Percentiles rank a stretch among this genome's conserved stretches.
Evolutionary conservation across 768 basidiomycete species (phyloP).

Genomic region (Termitomyces sp.): DNA sequence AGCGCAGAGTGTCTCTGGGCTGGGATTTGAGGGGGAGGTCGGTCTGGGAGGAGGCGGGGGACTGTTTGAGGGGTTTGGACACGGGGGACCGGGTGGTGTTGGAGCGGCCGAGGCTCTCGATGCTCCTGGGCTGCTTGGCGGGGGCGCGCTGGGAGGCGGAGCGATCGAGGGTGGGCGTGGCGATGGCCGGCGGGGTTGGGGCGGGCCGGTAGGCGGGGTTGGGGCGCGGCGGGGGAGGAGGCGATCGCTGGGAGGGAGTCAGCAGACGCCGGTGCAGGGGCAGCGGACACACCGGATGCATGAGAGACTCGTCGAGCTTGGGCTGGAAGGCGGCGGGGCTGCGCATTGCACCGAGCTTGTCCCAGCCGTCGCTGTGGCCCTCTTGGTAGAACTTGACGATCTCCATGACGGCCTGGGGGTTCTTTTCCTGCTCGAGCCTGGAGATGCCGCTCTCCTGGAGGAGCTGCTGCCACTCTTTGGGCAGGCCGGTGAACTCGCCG

Average conservation of each 20-base stretch:
- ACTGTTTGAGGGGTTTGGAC: conserved; percentile 12
- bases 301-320: conserved; percentile 43
- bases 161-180: conserved; percentile 72
- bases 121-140: conserved; percentile 38
- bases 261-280: too few species aligned
- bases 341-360: conserved; percentile 66
- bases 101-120: conserved; percentile 52
- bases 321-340: conserved; percentile 24
- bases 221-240: conserved; percentile 47
- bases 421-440: conserved; percentile 91
- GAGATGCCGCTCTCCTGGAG: conserved; percentile 95
- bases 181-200: conserved; percentile 63
- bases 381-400: conserved; percentile 99
- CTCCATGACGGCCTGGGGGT: conserved; percentile 97
- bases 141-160: conserved; percentile 83
- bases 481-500: conserved; percentile 95
- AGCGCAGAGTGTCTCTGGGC: conserved; percentile 27
- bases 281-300: conserved; percentile 52
- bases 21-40: conserved; percentile 46
- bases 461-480: conserved; percentile 98
- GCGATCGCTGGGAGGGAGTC: conserved; percentile 30
- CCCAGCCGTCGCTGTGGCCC: conserved; percentile 76
- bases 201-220: conserved; percentile 69
- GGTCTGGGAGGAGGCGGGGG: conserved; percentile 54
- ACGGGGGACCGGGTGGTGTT: conserved; percentile 63